Base-by-base conservation (phyloP, 129 eudicot genomes). In the Erigeron canadensis region DNA sequence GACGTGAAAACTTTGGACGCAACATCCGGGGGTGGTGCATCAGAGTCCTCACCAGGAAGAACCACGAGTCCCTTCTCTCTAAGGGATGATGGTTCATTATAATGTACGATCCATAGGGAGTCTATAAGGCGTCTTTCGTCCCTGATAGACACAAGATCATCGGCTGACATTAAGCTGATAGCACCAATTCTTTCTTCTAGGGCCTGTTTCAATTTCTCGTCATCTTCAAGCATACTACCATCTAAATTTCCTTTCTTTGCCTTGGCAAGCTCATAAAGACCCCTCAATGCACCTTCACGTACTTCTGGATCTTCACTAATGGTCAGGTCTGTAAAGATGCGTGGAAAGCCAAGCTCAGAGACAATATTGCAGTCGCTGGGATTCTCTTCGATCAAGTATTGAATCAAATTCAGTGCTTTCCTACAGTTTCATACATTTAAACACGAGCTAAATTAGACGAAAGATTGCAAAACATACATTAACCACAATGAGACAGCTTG, bases 101-200 rank as follows among this genome's bases (percentile, higher is more conserved):
- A 87, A 17, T 79, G 72, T 0, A 85, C 44, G 53, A 70, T 77
- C 98, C 98, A 89, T 11, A 93, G 79, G 9, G 89, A 82, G 78
- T 93, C 98, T 8, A 93, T 83, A 37, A 93, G 90, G 1, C 78
- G 90, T 70, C 98, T 77, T 66, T 93, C 98, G 12, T 93, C 98
- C 69, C 65, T 81, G 2, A 76, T 84, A 41, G 92, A 89, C 16
- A 87, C 87, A 15, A 93, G 87, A 63, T 93, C 98, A 41, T 93
- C 98, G 1, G 82, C 40, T 47, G 98, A 85, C 98, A 93, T 81
- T 61, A 38, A 9, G 69, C 90, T 87, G 70, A 93, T 93, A 38
- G 75, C 79, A 40, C 80, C 65, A 6, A 93, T 89, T 48, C 98
- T 88, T 22, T 87, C 91, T 70, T 85, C 83, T 13, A 93, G 84